phyloP scores from a whole-genome alignment of 805 yeast genomes.

The Saturnispora saitoi region DNA sequence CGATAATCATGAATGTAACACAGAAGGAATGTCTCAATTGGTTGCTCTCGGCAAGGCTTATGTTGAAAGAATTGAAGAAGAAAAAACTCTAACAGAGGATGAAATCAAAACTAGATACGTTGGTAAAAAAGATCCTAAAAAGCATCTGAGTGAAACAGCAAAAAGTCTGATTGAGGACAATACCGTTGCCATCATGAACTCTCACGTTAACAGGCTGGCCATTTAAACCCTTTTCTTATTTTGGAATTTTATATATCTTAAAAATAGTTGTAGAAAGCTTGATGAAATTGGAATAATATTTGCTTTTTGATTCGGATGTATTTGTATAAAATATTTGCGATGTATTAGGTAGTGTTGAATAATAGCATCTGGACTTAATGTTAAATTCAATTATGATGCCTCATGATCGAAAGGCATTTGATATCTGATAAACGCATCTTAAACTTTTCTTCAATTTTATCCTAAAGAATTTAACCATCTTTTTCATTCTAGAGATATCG shows the following conservation, averaged over 20 bases:
- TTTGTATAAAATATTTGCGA: neutral
- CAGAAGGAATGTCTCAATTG: slow-evolving; percentile 65
- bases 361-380: neutral
- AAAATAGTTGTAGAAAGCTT: neutral
- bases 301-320: neutral
- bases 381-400: neutral
- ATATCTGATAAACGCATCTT: neutral
- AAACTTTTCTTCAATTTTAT: neutral
- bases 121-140: slow-evolving; percentile 98
- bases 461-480: neutral
- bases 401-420: neutral
- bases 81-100: slow-evolving; percentile 77
- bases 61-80: slow-evolving; percentile 86
- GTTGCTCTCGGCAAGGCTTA: slow-evolving; percentile 86
- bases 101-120: slow-evolving; percentile 92
- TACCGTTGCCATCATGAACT: slow-evolving; percentile 76
- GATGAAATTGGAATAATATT: neutral
- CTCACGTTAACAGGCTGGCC: slow-evolving; percentile 84
- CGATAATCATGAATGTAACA: slow-evolving; percentile 76
- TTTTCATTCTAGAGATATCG: neutral
- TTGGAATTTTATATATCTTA: neutral
- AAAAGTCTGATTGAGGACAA: slow-evolving; percentile 82
- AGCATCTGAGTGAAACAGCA: slow-evolving; percentile 86
- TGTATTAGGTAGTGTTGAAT: neutral
- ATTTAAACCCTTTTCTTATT: slow-evolving; percentile 37